Percentiles rank a stretch among this genome's conserved stretches.
These are phyloP conservation scores for Kodamaea kakaduensis DNA, from an alignment of 805 yeast genomes.

Conservation along the genomic window DNA sequence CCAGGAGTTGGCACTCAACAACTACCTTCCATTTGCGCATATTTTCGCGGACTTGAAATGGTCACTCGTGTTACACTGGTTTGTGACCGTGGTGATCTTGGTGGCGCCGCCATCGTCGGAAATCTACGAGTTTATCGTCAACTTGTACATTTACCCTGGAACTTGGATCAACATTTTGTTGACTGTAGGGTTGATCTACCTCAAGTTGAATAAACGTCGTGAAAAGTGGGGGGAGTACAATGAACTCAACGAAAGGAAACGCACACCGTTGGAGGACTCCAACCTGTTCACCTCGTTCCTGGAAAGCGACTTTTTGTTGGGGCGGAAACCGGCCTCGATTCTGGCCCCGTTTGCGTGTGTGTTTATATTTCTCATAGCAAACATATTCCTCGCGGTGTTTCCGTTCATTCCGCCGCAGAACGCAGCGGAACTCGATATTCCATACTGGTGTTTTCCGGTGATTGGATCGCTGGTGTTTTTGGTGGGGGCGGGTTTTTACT, in stretches of 20 bases:
- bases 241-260: conserved; percentile 3
- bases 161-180: conserved; percentile 54
- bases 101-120: conserved; percentile 60
- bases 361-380: conserved; percentile 40
- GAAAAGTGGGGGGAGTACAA: conserved; percentile 38
- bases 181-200: conserved; percentile 49
- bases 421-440: conserved; percentile 30
- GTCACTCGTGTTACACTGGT: conserved; percentile 53
- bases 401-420: conserved; percentile 56
- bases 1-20: conserved; percentile 52
- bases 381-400: conserved; percentile 48
- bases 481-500: conserved; percentile 36
- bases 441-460: conserved; percentile 56
- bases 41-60: conserved; percentile 42
- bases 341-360: conserved; percentile 31
- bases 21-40: conserved; percentile 47
- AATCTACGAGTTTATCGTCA: conserved; percentile 60
- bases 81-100: conserved; percentile 49
- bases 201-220: conserved; percentile 37
- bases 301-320: conserved; percentile 5
- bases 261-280: conserved; percentile 8
- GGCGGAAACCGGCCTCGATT: conserved; percentile 7
- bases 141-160: conserved; percentile 60
- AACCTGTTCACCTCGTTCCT: not conserved
- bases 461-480: conserved; percentile 46